A percentile compares a stretch with the other conserved stretches of the same genome.
Conservation (phyloP, 108 stramenopile species). For the Schizochytrium sp. region DNA sequence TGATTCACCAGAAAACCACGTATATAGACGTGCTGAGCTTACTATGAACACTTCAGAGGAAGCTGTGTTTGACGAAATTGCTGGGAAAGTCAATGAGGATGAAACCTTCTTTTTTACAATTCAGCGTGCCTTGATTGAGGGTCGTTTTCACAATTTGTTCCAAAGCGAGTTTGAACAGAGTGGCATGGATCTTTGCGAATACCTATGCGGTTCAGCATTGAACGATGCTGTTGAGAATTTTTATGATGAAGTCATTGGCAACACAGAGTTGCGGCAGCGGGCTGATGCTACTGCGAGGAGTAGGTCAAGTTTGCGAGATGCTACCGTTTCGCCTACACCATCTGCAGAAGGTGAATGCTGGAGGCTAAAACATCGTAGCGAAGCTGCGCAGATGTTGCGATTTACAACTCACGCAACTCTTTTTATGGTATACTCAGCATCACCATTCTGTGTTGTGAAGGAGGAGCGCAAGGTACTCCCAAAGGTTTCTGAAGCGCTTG, state of each 20-base stretch:
- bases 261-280: not conserved
- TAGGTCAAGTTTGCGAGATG: not conserved
- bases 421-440: constrained; percentile 1
- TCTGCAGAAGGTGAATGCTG: not conserved
- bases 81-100: not conserved
- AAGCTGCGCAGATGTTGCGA: constrained; percentile 1
- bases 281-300: not conserved
- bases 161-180: not conserved
- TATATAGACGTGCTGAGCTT: not conserved
- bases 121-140: constrained; percentile 36
- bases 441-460: not conserved
- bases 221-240: not conserved
- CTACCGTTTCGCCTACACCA: not conserved
- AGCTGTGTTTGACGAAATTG: not conserved
- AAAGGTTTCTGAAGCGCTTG: constrained; percentile 1
- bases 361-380: not conserved
- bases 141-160: not conserved
- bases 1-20: not conserved
- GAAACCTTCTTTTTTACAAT: constrained; percentile 18
- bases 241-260: not conserved
- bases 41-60: not conserved
- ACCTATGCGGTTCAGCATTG: not conserved
- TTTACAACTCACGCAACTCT: constrained; percentile 28
- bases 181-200: not conserved
- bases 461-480: not conserved